These are phyloP conservation scores for Saccharomycopsis fibuligera DNA, from an alignment of 805 yeast species.

Conservation along the genomic window DNA sequence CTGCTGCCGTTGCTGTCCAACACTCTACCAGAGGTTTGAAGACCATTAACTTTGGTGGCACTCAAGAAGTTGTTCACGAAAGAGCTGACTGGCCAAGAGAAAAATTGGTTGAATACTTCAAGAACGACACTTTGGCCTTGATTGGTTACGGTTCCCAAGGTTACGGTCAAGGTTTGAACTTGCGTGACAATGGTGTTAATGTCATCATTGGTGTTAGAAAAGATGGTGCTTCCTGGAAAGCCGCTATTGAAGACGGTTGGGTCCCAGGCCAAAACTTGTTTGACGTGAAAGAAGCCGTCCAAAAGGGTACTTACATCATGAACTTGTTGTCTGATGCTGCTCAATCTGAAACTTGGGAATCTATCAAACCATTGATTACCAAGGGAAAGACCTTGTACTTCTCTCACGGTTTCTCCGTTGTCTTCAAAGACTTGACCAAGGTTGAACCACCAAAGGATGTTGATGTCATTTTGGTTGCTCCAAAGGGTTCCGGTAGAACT, in stretches of 20 bases:
- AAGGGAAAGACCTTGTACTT: slow-evolving; percentile 97
- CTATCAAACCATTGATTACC: slow-evolving; percentile 84
- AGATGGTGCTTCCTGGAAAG: slow-evolving; percentile 99
- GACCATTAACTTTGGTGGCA: slow-evolving; percentile 95
- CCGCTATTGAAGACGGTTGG: slow-evolving; percentile 99
- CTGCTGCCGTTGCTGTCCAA: slow-evolving; percentile 25
- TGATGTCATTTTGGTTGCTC: slow-evolving; percentile 98
- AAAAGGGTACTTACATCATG: slow-evolving; percentile 91
- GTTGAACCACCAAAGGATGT: slow-evolving; percentile 93
- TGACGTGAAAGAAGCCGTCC: slow-evolving; percentile 88
- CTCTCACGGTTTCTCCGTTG: slow-evolving; percentile 99
- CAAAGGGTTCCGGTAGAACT: slow-evolving; percentile 99
- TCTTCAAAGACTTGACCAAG: slow-evolving; percentile 93
- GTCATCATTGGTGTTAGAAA: slow-evolving; percentile 98
- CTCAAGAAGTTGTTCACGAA: slow-evolving; percentile 93
- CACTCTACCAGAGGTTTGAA: slow-evolving; percentile 73
- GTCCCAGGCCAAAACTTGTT: slow-evolving; percentile 98
- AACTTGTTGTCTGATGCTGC: slow-evolving; percentile 99
- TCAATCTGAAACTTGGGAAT: slow-evolving; percentile 95
- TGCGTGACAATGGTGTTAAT: slow-evolving; percentile 97
- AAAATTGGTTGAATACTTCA: slow-evolving; percentile 92
- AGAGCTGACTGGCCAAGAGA: slow-evolving; percentile 99
- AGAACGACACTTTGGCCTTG: slow-evolving; percentile 94
- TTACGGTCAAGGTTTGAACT: slow-evolving; percentile 99
- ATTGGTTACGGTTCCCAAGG: slow-evolving; percentile 99